Conservation (phyloP, 441 rosid species). For the Capsella rubella region DNA sequence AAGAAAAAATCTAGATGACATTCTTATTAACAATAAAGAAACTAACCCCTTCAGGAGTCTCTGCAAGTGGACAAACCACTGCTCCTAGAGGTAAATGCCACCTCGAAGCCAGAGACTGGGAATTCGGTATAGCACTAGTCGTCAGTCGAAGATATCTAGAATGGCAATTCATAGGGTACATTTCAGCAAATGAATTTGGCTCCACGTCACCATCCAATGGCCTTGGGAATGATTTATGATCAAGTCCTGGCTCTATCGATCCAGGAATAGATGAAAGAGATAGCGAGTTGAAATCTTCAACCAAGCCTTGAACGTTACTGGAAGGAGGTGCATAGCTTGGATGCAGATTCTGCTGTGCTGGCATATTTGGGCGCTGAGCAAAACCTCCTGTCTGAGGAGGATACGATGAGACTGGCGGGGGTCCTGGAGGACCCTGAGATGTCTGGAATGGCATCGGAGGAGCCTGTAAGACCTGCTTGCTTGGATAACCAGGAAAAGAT, state of each 20-base stretch:
- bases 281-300: conserved; percentile 85
- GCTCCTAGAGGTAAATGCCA: conserved; percentile 99
- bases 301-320: conserved; percentile 69
- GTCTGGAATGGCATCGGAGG: conserved; percentile 63
- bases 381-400: conserved; percentile 66
- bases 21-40: conserved; percentile 23
- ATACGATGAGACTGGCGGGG: conserved; percentile 53
- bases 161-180: conserved; percentile 81
- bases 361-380: conserved; percentile 51
- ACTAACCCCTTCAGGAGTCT: conserved; percentile 94
- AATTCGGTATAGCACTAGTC: conserved; percentile 85
- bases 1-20: conserved; percentile 1
- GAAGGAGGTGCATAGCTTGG: conserved; percentile 68
- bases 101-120: conserved; percentile 91
- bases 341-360: conserved; percentile 67
- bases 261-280: conserved; percentile 85
- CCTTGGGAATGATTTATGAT: conserved; percentile 83
- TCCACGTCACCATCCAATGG: conserved; percentile 92
- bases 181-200: conserved; percentile 67
- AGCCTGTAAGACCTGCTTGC: conserved; percentile 57
- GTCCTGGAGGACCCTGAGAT: conserved; percentile 60
- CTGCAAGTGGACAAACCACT: conserved; percentile 98
- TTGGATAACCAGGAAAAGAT: conserved; percentile 70
- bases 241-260: conserved; percentile 82
- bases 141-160: conserved; percentile 89